Percentiles rank a stretch among this genome's conserved stretches.
phyloP scores from a whole-genome alignment of 139 green algal species.

The Picochlorum sp. region DNA sequence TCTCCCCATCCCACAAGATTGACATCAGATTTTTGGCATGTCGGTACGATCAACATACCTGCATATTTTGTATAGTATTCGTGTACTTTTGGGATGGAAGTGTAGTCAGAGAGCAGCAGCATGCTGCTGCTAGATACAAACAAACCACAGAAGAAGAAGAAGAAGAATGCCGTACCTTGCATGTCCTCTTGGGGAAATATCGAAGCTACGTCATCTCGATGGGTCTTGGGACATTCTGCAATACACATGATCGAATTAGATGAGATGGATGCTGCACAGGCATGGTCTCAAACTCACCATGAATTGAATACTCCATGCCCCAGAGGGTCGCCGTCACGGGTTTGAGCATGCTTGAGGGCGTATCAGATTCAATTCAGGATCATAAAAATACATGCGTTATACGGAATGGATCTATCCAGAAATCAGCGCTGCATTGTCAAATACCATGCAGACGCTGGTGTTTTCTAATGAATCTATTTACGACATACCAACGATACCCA shows the following conservation, averaged over 20 bases:
- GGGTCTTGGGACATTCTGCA: slow-evolving; percentile 27
- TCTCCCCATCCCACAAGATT: slow-evolving; percentile 78
- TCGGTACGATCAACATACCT: slow-evolving; percentile 61
- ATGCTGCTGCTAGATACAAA: too few species aligned
- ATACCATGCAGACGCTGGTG: too few species aligned
- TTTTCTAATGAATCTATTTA: too few species aligned
- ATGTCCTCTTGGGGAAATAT: slow-evolving; percentile 36
- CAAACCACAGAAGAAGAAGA: not conserved
- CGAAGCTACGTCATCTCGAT: slow-evolving; percentile 39
- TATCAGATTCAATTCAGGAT: too few species aligned
- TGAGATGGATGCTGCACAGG: not conserved
- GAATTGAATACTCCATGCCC: slow-evolving; percentile 64
- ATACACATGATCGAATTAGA: not conserved
- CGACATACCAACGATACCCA: too few species aligned
- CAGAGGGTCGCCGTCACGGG: slow-evolving; percentile 34
- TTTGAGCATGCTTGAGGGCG: not conserved
- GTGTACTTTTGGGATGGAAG: not conserved
- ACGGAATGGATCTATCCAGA: too few species aligned
- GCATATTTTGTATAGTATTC: not conserved
- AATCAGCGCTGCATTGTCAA: too few species aligned
- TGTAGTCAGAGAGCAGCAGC: not conserved
- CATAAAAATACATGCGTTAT: too few species aligned
- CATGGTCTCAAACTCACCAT: slow-evolving; percentile 29
- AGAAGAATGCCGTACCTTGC: slow-evolving; percentile 27
- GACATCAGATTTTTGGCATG: slow-evolving; percentile 69